Conservation (phyloP, 2,329 filamentous ascomycete species). For the Microcyclospora pomicola region DNA sequence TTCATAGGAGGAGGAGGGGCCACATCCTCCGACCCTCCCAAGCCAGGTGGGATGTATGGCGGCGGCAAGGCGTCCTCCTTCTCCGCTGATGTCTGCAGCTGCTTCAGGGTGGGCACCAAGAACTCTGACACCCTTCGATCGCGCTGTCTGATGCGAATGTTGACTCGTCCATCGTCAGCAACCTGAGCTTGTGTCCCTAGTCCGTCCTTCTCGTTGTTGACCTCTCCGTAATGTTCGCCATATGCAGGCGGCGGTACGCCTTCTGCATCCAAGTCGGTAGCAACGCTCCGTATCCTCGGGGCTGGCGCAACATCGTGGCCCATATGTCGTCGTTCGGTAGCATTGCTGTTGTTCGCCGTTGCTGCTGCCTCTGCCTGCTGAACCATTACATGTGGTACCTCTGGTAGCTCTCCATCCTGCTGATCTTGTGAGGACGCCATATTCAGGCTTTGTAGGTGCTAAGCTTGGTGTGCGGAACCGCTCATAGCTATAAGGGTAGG, state of each 20-base stretch:
- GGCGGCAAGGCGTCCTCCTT: constrained; percentile 42
- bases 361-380: constrained; percentile 17
- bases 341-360: constrained; percentile 9
- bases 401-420: background rate
- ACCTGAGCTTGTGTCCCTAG: constrained; percentile 27
- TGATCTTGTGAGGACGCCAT: background rate
- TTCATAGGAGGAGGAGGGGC: constrained; percentile 35
- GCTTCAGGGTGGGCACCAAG: constrained; percentile 49
- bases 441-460: too few relatives aligned
- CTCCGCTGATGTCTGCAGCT: constrained; percentile 37
- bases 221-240: constrained; percentile 24
- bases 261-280: constrained; percentile 1
- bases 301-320: constrained; percentile 15
- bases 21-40: constrained; percentile 51
- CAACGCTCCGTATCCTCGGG: constrained; percentile 2
- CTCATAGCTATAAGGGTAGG: too few relatives aligned
- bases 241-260: constrained; percentile 27
- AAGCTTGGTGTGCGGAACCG: too few relatives aligned
- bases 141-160: constrained; percentile 66
- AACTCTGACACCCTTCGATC: constrained; percentile 52
- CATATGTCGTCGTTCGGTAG: constrained; percentile 11
- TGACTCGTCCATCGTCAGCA: constrained; percentile 57
- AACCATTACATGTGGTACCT: constrained; percentile 14
- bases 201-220: constrained; percentile 26
- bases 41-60: constrained; percentile 57